Evolutionary conservation across 2,329 filamentous ascomycete species (phyloP).

Genomic region (Capronia americana): DNA sequence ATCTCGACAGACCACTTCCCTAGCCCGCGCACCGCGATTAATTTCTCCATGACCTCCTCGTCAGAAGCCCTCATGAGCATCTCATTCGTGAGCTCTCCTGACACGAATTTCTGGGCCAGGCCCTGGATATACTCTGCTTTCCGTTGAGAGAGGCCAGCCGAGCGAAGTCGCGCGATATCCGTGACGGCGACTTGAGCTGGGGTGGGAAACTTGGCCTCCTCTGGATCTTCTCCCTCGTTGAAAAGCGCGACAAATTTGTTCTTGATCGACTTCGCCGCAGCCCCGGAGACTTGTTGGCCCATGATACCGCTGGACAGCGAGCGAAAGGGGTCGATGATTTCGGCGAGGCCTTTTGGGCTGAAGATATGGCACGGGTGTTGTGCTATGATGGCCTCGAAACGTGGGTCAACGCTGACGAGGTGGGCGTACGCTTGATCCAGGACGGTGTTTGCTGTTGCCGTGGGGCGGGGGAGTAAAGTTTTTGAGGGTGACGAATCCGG

Average conservation of each 20-base stretch:
- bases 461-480: constrained; percentile 50
- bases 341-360: constrained; percentile 78
- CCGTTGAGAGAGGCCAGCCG: constrained; percentile 86
- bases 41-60: constrained; percentile 80
- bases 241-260: constrained; percentile 82
- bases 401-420: constrained; percentile 74
- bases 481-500: constrained; percentile 49
- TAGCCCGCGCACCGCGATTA: constrained; percentile 85
- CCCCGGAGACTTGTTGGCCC: constrained; percentile 93
- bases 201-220: constrained; percentile 67
- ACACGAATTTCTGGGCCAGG: constrained; percentile 78
- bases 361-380: constrained; percentile 80
- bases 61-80: constrained; percentile 81
- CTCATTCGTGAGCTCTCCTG: constrained; percentile 74
- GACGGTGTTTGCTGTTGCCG: constrained; percentile 71
- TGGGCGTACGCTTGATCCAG: constrained; percentile 77
- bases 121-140: constrained; percentile 96
- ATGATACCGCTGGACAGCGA: constrained; percentile 86
- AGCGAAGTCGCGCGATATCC: constrained; percentile 72
- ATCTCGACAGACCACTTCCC: constrained; percentile 95
- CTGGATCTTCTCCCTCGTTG: constrained; percentile 46
- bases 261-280: constrained; percentile 88
- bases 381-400: constrained; percentile 74
- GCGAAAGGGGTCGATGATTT: constrained; percentile 87
- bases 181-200: constrained; percentile 73